A percentile compares a stretch with the other conserved stretches of the same genome.
These are phyloP conservation scores for Coemansia sp. DNA, from an alignment of 192 early-diverging fungal species.

Conservation along the genomic window DNA sequence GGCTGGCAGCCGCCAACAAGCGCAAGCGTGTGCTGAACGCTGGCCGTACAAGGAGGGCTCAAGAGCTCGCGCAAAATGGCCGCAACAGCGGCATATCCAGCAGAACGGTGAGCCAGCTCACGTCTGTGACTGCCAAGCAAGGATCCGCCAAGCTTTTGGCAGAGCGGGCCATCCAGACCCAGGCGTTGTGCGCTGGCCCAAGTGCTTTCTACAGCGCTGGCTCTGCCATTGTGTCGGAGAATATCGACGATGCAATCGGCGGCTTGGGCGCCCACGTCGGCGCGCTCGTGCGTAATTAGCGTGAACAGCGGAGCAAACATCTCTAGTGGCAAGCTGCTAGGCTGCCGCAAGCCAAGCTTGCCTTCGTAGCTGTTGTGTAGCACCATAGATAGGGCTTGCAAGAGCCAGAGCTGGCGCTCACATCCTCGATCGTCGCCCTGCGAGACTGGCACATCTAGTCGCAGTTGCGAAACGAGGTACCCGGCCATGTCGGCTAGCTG, in stretches of 20 bases:
- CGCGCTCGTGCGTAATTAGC: constrained; percentile 20
- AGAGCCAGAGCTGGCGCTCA: constrained; percentile 18
- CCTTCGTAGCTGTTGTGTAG: constrained; percentile 8
- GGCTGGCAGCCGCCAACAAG: constrained; percentile 9
- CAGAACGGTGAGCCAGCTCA: not conserved
- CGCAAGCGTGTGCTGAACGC: constrained; percentile 18
- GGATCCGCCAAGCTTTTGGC: constrained; percentile 25
- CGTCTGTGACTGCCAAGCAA: constrained; percentile 10
- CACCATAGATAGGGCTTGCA: constrained; percentile 32
- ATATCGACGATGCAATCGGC: constrained; percentile 47
- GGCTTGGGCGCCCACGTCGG: constrained; percentile 23
- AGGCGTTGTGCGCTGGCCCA: constrained; percentile 8
- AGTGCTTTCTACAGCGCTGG: not conserved
- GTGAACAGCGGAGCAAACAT: constrained; percentile 42
- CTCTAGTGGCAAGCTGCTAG: constrained; percentile 19
- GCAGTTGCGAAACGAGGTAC: constrained; percentile 39
- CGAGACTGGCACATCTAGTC: constrained; percentile 2
- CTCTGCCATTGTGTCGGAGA: constrained; percentile 13
- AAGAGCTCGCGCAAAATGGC: constrained; percentile 30
- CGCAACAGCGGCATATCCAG: constrained; percentile 20
- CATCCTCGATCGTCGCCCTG: not conserved
- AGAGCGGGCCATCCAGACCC: constrained; percentile 17
- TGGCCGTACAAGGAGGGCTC: not conserved
- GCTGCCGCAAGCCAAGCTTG: not conserved
- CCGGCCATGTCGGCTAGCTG: constrained; percentile 49